These are phyloP conservation scores for Russula emetica DNA, from an alignment of 768 basidiomycete genomes.

Conservation along the genomic window DNA sequence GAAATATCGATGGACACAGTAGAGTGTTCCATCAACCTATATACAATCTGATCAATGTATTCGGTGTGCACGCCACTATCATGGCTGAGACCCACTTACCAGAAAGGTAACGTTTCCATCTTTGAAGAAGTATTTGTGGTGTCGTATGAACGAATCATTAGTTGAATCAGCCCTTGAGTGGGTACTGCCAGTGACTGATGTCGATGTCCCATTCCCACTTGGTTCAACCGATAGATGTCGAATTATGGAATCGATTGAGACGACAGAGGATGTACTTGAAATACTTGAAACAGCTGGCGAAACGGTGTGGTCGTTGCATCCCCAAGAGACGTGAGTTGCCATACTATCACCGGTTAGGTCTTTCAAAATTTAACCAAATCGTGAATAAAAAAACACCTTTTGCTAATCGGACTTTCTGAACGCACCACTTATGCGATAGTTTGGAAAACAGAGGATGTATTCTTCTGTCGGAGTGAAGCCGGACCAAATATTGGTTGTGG, in stretches of 20 bases:
- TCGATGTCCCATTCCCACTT: background rate
- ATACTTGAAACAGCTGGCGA: constrained; percentile 1
- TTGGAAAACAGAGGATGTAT: too few species aligned
- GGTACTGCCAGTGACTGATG: background rate
- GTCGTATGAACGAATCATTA: constrained; percentile 7
- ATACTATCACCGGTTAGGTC: background rate
- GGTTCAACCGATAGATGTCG: background rate
- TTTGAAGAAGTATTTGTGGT: constrained; percentile 18
- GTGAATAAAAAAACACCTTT: too few species aligned
- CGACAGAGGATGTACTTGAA: background rate
- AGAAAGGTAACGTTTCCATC: constrained; percentile 25
- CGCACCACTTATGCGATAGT: too few species aligned
- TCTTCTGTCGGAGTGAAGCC: too few species aligned
- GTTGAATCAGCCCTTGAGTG: background rate
- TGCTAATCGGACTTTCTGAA: too few species aligned
- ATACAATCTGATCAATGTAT: constrained; percentile 1
- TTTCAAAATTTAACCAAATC: too few species aligned
- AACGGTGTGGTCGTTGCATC: background rate
- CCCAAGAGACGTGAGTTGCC: background rate
- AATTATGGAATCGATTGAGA: background rate
- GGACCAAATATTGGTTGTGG: too few species aligned
- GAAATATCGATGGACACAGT: constrained; percentile 22
- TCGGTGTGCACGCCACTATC: too few species aligned
- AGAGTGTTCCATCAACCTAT: constrained; percentile 16
- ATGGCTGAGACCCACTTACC: constrained; percentile 1